A percentile compares a stretch with the other conserved stretches of the same genome.
Evolutionary conservation across 1,284 basidiomycete species (phyloP).

Genomic region (Heterobasidion parviporum): DNA sequence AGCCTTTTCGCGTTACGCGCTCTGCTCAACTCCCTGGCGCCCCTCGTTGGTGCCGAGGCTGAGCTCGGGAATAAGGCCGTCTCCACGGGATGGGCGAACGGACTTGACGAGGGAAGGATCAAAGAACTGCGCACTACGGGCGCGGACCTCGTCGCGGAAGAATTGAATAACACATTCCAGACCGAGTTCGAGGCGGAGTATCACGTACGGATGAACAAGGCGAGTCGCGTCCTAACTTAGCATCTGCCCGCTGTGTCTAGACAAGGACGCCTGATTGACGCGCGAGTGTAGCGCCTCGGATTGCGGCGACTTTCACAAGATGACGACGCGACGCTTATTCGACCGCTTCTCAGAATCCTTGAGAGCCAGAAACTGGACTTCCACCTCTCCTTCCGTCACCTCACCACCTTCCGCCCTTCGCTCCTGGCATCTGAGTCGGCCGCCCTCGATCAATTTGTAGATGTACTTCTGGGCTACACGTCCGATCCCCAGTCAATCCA

Average conservation of each 20-base stretch:
- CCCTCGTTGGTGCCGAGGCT: slow-evolving; percentile 75
- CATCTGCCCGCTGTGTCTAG: too few species aligned
- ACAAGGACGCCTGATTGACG: background rate
- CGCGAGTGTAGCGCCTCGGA: slow-evolving; percentile 58
- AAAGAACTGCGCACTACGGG: slow-evolving; percentile 56
- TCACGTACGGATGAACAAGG: slow-evolving; percentile 58
- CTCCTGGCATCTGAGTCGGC: slow-evolving; percentile 19
- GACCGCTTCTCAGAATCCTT: slow-evolving; percentile 65
- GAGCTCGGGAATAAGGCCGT: slow-evolving; percentile 46
- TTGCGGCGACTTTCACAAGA: slow-evolving; percentile 42
- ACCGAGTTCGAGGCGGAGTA: slow-evolving; percentile 54
- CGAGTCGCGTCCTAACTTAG: slow-evolving; percentile 16
- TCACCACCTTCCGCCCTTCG: slow-evolving; percentile 58
- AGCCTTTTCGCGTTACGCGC: slow-evolving; percentile 75
- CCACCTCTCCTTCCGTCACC: slow-evolving; percentile 69
- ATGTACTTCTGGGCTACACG: slow-evolving; percentile 37
- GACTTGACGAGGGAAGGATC: slow-evolving; percentile 43
- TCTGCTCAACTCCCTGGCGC: slow-evolving; percentile 67
- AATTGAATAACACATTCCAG: slow-evolving; percentile 52
- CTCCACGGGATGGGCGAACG: slow-evolving; percentile 53
- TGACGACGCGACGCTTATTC: slow-evolving; percentile 56
- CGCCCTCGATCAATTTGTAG: slow-evolving; percentile 32
- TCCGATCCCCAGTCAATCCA: slow-evolving; percentile 37
- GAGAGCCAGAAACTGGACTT: slow-evolving; percentile 72
- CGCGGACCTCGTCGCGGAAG: slow-evolving; percentile 41